Evolutionary conservation across 257 asterid species (phyloP), one percentile per base, ranked within the genome.

Genomic region (Ajuga chamaepitys): DNA sequence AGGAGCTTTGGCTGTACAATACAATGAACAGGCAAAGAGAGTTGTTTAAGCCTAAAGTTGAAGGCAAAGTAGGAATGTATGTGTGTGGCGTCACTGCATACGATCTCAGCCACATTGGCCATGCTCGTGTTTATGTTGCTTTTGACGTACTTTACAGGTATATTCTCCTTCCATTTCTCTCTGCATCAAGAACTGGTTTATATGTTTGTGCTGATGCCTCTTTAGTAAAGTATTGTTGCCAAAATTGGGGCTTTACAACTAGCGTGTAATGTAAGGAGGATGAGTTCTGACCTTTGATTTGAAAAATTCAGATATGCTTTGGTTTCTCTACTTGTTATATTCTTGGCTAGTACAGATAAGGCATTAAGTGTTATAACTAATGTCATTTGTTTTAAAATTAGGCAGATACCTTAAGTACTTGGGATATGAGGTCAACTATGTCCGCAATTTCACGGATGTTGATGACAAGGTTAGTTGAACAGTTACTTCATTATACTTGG

Each of bases 21-120:
- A 92, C 98, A 22, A 81, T 89, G 94, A 87, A 79, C 84, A 84
- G 59, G 81, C 88, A 80, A 62, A 87, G 74, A 64, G 98, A 92
- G 71, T 13, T 84, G 87, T 85, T 92, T 67, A 83, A 84, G 65
- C 94, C 97, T 7, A 86, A 83, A 71, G 67, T 83, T 30, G 75
- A 83, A 17, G 92, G 96, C 38, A 82, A 74, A 82, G 97, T 89
- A 7, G 95, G 98, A 64, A 93, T 93, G 97, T 92, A 89, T 68
- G 96, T 92, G 13, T 92, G 97, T 53, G 98, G 98, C 50, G 95
- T 92, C 66, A 92, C 98, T 7, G 95, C 98, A 0, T 92, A 92
- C 78, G 98, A 92, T 84, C 89, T 92, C 73, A 92, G 97, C 81
- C 98, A 89, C 86, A 87, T 92, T 58, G 98, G 98, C 4, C 97